Evolutionary conservation across 305 asterid species (phyloP).

Genomic region (Rubia tinctorum): DNA sequence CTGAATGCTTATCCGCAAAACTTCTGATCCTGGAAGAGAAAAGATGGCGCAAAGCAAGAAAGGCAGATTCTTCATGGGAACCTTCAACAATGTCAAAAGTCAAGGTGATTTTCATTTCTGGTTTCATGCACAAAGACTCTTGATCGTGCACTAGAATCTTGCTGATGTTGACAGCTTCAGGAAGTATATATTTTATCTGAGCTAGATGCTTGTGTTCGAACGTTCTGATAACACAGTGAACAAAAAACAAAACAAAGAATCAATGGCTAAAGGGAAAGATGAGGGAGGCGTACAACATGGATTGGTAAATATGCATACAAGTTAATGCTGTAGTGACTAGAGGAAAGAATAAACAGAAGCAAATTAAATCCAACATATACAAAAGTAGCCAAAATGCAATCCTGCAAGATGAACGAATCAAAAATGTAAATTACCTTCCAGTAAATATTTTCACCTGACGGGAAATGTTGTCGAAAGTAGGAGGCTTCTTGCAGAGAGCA

Average conservation of each 20-base stretch:
- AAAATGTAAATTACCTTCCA: constrained; percentile 47
- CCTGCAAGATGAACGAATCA: neutral
- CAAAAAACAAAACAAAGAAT: constrained; percentile 11
- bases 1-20: constrained; percentile 38
- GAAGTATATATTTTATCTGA: constrained; percentile 66
- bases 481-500: constrained; percentile 43
- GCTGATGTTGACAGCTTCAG: constrained; percentile 76
- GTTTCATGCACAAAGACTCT: constrained; percentile 66
- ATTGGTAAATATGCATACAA: neutral
- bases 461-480: constrained; percentile 54
- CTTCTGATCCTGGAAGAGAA: constrained; percentile 62
- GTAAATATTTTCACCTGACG: constrained; percentile 58
- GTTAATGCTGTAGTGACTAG: neutral
- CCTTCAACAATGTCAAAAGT: constrained; percentile 56
- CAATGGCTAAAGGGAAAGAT: neutral
- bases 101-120: constrained; percentile 51
- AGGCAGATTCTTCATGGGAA: constrained; percentile 50
- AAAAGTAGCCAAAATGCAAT: neutral
- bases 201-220: constrained; percentile 61
- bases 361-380: neutral
- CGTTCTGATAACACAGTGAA: constrained; percentile 37
- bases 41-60: constrained; percentile 56
- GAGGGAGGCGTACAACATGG: neutral
- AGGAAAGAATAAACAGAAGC: neutral
- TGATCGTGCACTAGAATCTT: constrained; percentile 67